Conservation (phyloP, 2,329 filamentous ascomycete species). For the Fusarium sp. region DNA sequence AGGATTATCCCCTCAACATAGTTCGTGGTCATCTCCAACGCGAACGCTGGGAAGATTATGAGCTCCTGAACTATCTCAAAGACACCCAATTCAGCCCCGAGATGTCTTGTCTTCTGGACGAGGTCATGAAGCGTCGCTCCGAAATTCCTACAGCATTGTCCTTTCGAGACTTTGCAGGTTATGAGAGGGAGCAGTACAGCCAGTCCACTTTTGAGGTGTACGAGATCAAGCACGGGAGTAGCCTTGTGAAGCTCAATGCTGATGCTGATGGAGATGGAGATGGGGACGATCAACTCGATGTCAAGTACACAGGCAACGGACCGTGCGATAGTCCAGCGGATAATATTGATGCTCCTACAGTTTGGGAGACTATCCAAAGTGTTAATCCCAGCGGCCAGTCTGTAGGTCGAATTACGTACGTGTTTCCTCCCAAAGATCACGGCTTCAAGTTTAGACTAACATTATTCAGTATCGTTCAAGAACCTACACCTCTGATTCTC, state of each 20-base stretch:
- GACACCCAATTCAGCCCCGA: constrained; percentile 58
- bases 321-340: constrained; percentile 46
- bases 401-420: constrained; percentile 69
- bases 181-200: constrained; percentile 56
- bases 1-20: constrained; percentile 36
- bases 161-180: constrained; percentile 54
- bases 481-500: constrained; percentile 71
- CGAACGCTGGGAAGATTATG: constrained; percentile 56
- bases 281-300: constrained; percentile 41
- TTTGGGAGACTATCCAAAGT: constrained; percentile 58
- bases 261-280: constrained; percentile 50
- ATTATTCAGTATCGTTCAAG: constrained; percentile 65
- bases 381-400: constrained; percentile 57
- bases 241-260: constrained; percentile 51
- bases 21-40: constrained; percentile 37
- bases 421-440: constrained; percentile 39
- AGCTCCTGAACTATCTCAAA: constrained; percentile 58
- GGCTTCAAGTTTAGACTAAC: constrained; percentile 5
- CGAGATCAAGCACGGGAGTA: constrained; percentile 64
- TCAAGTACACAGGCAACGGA: constrained; percentile 46
- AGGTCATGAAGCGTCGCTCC: constrained; percentile 52
- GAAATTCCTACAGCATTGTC: constrained; percentile 52
- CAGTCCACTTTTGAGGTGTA: constrained; percentile 70
- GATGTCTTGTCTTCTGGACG: constrained; percentile 55
- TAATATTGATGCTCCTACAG: constrained; percentile 56